phyloP scores from a whole-genome alignment of 805 yeast species.

The Isabelozyma heimii region DNA sequence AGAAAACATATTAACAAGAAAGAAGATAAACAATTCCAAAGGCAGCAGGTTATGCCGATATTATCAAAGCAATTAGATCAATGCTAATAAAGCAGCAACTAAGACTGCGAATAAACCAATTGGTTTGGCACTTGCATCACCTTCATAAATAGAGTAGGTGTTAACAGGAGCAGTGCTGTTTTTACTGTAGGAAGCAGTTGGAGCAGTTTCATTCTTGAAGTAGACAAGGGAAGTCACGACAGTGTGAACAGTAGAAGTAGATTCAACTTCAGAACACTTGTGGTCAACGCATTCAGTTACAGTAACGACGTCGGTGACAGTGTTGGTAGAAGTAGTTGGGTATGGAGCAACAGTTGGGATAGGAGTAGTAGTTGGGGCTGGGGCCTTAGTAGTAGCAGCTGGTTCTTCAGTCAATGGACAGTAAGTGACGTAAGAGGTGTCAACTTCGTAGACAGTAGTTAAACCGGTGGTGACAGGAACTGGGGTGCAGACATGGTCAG shows the following conservation, averaged over 20 bases:
- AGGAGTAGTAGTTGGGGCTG: background rate
- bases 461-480: conserved; percentile 19
- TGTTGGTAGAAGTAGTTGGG: background rate
- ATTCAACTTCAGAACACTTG: background rate
- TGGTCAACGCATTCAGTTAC: background rate
- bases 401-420: conserved; percentile 12
- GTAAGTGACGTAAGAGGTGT: conserved; percentile 20
- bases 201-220: background rate
- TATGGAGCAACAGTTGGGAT: background rate
- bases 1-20: background rate
- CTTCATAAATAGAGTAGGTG: background rate
- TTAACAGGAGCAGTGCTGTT: background rate
- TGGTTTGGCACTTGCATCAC: background rate
- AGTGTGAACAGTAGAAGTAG: background rate
- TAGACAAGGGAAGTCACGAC: background rate
- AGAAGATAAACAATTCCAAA: background rate
- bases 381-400: background rate
- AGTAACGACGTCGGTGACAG: background rate
- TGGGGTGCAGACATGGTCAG: conserved; percentile 19
- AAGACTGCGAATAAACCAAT: background rate
- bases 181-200: background rate
- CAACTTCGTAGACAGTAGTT: conserved; percentile 11
- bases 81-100: background rate
- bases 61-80: background rate
- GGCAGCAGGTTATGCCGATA: background rate